Evolutionary conservation across 768 basidiomycete species (phyloP), one percentile per base, ranked within the genome.

Genomic region (Suillus brevipes): DNA sequence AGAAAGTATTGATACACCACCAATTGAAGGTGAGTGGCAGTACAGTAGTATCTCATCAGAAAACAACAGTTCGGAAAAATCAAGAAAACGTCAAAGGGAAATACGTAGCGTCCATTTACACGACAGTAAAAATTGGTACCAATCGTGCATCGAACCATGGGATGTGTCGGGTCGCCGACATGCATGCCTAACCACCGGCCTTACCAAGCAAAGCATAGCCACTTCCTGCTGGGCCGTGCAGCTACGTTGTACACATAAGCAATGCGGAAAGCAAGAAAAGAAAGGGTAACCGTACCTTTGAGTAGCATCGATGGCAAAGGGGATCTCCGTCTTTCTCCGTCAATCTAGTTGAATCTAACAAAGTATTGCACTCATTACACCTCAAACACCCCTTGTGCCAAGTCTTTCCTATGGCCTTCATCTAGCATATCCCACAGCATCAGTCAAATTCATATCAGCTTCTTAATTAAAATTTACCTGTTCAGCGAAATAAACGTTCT

Each of bases 401-500:
- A 18, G 88, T 90, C 80, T 91, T 90, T 9, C 90, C 90, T 16
- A 91, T 83, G 1, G 92, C 92, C 75, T 91, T 92, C 64, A 91
- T 86, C 91, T 92, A 67, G 8, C 7, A 20, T 43, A 43, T 53
- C 12, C 20, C 52, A 63, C 18, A 12, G n/a, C 4, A 38, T 74
- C 36, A 70, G 60, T 42, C 38, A n/a, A 60, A 52, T 28, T n/a
- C 23, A 53, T 31, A 23, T n/a, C 20, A 25, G 6, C 20, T 47
- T 16, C 34, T 50, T 6, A 34, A 9, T 31, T 20, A 25, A 40
- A 23, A 66, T 70, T 23, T 55, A 87, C 91, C 84, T 92, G 91
- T 74, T 94, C 92, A 16, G 92, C 92, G 71, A 94, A 94, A 78
- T 91, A 95, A 12, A 95, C 92, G 60, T 83, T 88, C 82, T 90